Evolutionary conservation across 805 yeast species (phyloP), one percentile per base, ranked within the genome.

Genomic region (Wickerhamomyces hampshirensis): DNA sequence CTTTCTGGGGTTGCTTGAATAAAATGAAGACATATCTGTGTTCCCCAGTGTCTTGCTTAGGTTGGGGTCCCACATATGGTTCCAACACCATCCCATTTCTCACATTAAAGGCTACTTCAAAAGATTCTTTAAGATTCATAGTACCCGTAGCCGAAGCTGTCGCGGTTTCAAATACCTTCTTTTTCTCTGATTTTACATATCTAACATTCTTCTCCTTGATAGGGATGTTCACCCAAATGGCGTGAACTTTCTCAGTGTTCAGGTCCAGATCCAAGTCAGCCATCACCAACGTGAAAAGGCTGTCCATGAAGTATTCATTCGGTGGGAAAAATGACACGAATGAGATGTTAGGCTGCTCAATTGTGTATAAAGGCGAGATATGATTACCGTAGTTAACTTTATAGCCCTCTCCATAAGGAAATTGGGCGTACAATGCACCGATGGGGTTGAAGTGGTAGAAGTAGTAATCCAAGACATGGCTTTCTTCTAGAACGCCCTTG

Each of bases 191-290:
- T 21, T 21, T 17, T 4, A 15, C 18, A 15, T 26, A 10, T 7
- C 23, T 15, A 10, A 43, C 9, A 11, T 41, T 26, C 3, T 38
- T 30, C 12, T 34, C 23, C 10, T 44, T 35, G 13, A 47, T 8
- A 6, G 14, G 26, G 5, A 48, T 24, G 29, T 51, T 48, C 11
- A 38, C 35, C 53, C 53, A 51, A 6, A 50, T 40, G 5, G 48
- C 51, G 31, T 41, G 44, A 13, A 40, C 37, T n/a, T 35, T 39
- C 21, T 44, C 37, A 15, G n/a, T 18, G 3, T 21, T 21, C 8
- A 31, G 19, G 3, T 21, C 26, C 8, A 31, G 41, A 30, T 36
- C 43, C 14, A 39, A 38, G 33, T 48, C 53, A 1, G 51, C 47
- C 27, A 51, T 4, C 2, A 30, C 40, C 30, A 51, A 26, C 1